Conservation (phyloP, 129 eudicot species). For the Calendula officinalis region DNA sequence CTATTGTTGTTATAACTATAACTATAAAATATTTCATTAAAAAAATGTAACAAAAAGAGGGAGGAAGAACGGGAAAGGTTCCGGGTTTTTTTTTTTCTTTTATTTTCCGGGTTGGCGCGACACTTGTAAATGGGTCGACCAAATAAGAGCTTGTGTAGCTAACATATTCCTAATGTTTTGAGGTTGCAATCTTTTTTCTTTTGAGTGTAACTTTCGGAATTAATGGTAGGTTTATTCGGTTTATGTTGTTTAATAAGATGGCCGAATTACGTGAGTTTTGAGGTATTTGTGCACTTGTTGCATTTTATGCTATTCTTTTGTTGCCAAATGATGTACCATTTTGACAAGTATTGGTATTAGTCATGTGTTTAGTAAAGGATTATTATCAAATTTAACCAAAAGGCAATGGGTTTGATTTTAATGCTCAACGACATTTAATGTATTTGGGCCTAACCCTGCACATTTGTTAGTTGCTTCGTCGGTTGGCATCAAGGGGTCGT, state of each 20-base stretch:
- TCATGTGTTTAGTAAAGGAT: no score
- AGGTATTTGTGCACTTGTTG: conserved; percentile 15
- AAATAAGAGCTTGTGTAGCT: conserved; percentile 34
- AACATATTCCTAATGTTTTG: conserved; percentile 21
- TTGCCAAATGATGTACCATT: no score
- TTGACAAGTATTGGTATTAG: no score
- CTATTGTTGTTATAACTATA: conserved; percentile 31
- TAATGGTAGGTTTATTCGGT: conserved; percentile 23
- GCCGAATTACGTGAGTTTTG: conserved; percentile 22
- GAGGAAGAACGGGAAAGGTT: conserved; percentile 26
- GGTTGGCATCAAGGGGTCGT: no score
- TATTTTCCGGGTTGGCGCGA: conserved; percentile 29
- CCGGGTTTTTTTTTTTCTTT: background rate
- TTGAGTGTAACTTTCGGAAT: conserved; percentile 16
- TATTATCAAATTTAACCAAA: no score
- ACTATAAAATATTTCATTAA: conserved; percentile 4
- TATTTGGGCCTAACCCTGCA: no score
- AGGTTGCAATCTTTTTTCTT: background rate
- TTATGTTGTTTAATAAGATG: conserved; percentile 39
- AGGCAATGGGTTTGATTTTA: no score
- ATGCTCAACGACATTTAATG: no score
- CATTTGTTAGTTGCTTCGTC: no score
- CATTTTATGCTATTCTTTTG: no score
- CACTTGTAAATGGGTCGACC: conserved; percentile 39
- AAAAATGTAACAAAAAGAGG: conserved; percentile 29